Conservation (phyloP, 305 asterid species). For the Rubia tinctorum region DNA sequence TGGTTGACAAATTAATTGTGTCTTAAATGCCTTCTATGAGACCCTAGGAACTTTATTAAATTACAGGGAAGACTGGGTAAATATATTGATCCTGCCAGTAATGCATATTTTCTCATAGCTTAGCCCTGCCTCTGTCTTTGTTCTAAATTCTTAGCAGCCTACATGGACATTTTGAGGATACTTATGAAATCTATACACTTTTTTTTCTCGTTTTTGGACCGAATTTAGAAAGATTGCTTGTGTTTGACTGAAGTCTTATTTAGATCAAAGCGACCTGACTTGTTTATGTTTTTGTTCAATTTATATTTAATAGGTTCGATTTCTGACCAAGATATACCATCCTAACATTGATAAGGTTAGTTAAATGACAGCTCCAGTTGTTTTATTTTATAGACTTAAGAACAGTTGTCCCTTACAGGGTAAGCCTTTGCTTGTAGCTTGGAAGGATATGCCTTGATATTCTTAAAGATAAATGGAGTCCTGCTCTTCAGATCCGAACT, state of each 20-base stretch:
- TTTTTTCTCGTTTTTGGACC: background rate
- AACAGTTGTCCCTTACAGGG: constrained; percentile 4
- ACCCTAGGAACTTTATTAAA: background rate
- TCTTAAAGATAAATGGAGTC: constrained; percentile 66
- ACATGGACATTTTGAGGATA: background rate
- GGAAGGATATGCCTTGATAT: constrained; percentile 65
- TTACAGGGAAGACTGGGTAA: background rate
- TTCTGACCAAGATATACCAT: constrained; percentile 58
- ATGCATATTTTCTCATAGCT: background rate
- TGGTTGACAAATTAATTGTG: background rate
- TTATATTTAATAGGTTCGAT: constrained; percentile 32
- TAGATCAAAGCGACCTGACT: constrained; percentile 8
- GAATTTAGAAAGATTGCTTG: background rate
- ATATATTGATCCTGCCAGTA: background rate
- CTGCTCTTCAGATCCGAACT: constrained; percentile 62
- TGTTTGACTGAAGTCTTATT: background rate
- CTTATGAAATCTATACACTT: background rate
- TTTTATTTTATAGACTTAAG: background rate
- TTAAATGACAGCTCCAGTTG: background rate
- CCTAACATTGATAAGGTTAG: constrained; percentile 62
- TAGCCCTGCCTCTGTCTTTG: background rate
- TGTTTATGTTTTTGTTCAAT: background rate
- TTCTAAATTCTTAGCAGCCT: background rate
- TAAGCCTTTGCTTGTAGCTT: constrained; percentile 32
- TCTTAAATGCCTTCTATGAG: background rate